phyloP scores from a whole-genome alignment of 805 yeast species.

The Nakazawaea holstii region DNA sequence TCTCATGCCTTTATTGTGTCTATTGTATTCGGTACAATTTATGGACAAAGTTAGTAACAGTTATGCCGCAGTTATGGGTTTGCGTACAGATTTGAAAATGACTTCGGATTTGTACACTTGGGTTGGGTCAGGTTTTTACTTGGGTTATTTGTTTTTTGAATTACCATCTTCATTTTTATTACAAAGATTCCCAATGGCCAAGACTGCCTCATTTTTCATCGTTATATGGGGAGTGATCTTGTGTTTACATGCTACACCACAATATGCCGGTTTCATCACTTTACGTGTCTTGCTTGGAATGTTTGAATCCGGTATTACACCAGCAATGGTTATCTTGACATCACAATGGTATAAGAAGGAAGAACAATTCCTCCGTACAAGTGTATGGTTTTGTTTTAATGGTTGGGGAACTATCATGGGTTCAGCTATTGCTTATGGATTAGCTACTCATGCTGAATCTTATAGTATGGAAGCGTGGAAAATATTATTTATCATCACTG shows the following conservation, averaged over 20 bases:
- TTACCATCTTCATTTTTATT: slow-evolving; percentile 33
- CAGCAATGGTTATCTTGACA: slow-evolving; percentile 48
- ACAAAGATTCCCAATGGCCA: slow-evolving; percentile 31
- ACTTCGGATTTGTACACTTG: slow-evolving; percentile 28
- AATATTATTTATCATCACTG: slow-evolving; percentile 51
- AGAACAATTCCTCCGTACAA: slow-evolving; percentile 37
- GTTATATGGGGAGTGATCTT: slow-evolving; percentile 31
- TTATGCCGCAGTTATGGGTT: slow-evolving; percentile 34
- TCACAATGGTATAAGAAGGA: slow-evolving; percentile 48
- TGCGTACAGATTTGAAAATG: slow-evolving; percentile 31
- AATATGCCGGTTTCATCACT: slow-evolving; percentile 38
- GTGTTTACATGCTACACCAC: slow-evolving; percentile 25
- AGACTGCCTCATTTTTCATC: slow-evolving; percentile 25
- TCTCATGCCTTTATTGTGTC: slow-evolving; percentile 43
- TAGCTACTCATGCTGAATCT: slow-evolving; percentile 25
- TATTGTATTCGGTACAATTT: slow-evolving; percentile 45
- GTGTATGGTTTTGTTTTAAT: slow-evolving; percentile 34
- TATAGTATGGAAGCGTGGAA: slow-evolving; percentile 53
- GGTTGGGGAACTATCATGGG: slow-evolving; percentile 40
- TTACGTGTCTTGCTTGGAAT: slow-evolving; percentile 42
- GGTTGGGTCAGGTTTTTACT: slow-evolving; percentile 30
- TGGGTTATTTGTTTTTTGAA: slow-evolving; percentile 28
- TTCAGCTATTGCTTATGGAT: slow-evolving; percentile 47
- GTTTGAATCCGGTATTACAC: slow-evolving; percentile 46
- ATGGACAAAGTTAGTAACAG: slow-evolving; percentile 49